Percentiles rank a stretch among this genome's conserved stretches.
Evolutionary conservation across 441 rosid genomes (phyloP).

Genomic region (Gossypium gossypioides): DNA sequence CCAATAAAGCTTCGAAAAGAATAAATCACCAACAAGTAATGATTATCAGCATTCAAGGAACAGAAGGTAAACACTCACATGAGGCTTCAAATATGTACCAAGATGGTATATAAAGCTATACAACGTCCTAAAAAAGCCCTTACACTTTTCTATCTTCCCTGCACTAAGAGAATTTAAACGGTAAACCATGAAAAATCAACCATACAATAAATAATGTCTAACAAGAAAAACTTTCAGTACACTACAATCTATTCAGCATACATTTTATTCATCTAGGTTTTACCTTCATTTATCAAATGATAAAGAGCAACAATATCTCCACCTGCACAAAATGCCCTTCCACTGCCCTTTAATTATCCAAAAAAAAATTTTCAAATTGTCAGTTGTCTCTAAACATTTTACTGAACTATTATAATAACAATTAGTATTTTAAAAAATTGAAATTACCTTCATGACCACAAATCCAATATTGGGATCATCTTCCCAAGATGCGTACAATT

Average conservation of each 20-base stretch:
- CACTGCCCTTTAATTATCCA: conserved; percentile 61
- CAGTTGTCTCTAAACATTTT: neutral
- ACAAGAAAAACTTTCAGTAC: neutral
- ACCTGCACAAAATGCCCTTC: conserved; percentile 92
- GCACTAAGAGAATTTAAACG: conserved; percentile 22
- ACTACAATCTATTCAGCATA: neutral
- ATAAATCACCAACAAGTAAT: conserved; percentile 5
- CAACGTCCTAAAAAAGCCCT: conserved; percentile 49
- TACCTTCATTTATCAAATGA: conserved; percentile 42
- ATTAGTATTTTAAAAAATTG: neutral
- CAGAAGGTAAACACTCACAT: conserved; percentile 38
- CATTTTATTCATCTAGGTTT: neutral
- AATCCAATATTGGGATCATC: conserved; percentile 68
- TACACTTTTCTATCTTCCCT: conserved; percentile 62
- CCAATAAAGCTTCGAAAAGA: neutral
- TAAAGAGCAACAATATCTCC: conserved; percentile 32
- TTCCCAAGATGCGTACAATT: conserved; percentile 75
- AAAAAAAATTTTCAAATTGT: conserved; percentile 2
- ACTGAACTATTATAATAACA: neutral
- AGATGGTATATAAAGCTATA: conserved; percentile 44
- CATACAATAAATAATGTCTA: neutral
- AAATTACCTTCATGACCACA: conserved; percentile 17
- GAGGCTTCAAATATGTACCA: conserved; percentile 49
- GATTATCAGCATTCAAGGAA: neutral
- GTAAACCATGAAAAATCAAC: conserved; percentile 1